Percentiles rank a stretch among this genome's conserved stretches.
These are phyloP conservation scores for Eutreptiella sp. DNA, from an alignment of 208 protist species.

Conservation along the genomic window DNA sequence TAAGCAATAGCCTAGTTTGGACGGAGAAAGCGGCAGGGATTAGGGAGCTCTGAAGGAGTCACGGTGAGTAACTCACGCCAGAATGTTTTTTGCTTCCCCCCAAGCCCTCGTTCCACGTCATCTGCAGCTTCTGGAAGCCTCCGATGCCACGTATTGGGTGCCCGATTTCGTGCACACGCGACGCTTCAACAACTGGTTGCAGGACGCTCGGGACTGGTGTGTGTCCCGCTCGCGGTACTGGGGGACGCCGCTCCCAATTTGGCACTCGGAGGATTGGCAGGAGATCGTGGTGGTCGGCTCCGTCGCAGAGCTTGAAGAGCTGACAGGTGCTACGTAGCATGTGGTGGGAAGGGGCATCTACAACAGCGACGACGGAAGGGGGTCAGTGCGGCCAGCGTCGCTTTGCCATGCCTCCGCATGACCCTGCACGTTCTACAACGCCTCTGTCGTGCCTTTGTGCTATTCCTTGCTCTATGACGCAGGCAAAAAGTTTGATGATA, in stretches of 20 bases:
- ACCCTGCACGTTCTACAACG: no score
- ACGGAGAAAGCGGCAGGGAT: no score
- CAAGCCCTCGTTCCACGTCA: no score
- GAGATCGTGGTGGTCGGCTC: conserved; percentile 92
- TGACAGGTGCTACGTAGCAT: conserved; percentile 65
- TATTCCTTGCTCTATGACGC: no score
- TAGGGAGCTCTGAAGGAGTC: no score
- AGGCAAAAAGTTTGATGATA: conserved; percentile 73
- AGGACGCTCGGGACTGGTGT: conserved; percentile 94
- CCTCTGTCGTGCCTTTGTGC: no score
- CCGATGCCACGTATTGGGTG: conserved; percentile 93
- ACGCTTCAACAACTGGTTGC: conserved; percentile 99
- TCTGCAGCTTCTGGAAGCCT: conserved; percentile 88
- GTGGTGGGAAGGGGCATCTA: background rate
- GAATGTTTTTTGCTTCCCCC: no score
- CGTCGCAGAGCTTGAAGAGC: conserved; percentile 91
- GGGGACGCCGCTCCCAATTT: conserved; percentile 99
- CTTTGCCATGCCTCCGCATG: no score
- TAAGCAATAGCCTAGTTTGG: no score
- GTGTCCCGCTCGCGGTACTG: conserved; percentile 96
- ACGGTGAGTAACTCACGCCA: no score
- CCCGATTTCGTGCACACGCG: conserved; percentile 92
- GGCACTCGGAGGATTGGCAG: conserved; percentile 90
- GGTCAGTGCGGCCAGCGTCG: no score
- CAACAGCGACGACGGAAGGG: no score